Percentiles rank a stretch among this genome's conserved stretches.
phyloP scores from a whole-genome alignment of 495 filamentous ascomycete genomes.

The Podospora conica region DNA sequence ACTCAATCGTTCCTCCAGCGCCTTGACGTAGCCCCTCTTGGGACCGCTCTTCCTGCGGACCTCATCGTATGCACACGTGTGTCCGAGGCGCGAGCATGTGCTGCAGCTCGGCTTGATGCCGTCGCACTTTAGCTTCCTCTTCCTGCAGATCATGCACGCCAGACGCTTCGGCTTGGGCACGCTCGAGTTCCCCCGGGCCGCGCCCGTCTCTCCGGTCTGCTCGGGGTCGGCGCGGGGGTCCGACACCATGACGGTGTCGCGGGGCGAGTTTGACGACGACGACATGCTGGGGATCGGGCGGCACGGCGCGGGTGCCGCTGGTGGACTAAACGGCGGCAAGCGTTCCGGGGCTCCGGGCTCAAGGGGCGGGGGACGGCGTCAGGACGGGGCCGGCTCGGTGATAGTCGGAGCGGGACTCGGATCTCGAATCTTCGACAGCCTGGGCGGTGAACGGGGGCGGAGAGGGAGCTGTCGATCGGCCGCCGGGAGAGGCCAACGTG shows the following conservation, averaged over 20 bases:
- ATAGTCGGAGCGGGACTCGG: background rate
- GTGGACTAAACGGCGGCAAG: background rate
- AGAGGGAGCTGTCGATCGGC: background rate
- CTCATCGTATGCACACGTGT: conserved; percentile 94
- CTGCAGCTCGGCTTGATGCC: conserved; percentile 78
- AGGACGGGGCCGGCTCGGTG: background rate
- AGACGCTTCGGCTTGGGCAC: conserved; percentile 85
- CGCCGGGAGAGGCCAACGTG: background rate
- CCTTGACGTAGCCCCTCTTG: conserved; percentile 97
- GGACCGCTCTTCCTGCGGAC: conserved; percentile 95
- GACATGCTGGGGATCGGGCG: conserved; percentile 30
- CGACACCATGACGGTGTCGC: conserved; percentile 33
- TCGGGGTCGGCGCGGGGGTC: conserved; percentile 34
- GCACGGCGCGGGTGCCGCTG: background rate
- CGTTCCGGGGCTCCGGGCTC: background rate
- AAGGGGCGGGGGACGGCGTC: background rate
- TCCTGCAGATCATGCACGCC: conserved; percentile 93
- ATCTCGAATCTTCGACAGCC: background rate
- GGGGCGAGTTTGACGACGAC: conserved; percentile 32
- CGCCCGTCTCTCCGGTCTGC: conserved; percentile 21
- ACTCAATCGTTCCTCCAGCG: conserved; percentile 91
- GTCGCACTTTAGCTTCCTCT: conserved; percentile 83
- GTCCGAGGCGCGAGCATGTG: conserved; percentile 82
- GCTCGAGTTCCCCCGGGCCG: conserved; percentile 50
- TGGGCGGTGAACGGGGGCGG: background rate